These are phyloP conservation scores for Aspergillus mulundensis DNA, from an alignment of 495 filamentous ascomycete species.

Conservation along the genomic window DNA sequence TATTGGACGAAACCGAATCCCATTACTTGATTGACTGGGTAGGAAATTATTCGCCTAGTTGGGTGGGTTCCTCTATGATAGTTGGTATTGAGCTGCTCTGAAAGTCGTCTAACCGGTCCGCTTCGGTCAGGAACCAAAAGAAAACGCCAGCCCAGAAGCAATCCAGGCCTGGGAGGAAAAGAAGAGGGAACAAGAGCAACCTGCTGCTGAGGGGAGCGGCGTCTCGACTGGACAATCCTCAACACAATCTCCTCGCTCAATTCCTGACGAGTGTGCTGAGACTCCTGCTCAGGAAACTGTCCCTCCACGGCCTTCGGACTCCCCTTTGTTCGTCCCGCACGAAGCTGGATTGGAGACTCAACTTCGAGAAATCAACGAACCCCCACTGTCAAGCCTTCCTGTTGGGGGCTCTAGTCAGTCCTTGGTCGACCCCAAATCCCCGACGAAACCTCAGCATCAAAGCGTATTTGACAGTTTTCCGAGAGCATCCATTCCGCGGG, in stretches of 20 bases:
- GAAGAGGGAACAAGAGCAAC: conserved; percentile 11
- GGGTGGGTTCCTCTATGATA: conserved; percentile 28
- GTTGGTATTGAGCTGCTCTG: background rate
- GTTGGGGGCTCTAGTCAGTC: background rate
- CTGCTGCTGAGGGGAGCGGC: background rate
- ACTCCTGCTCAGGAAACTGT: background rate
- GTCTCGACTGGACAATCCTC: background rate
- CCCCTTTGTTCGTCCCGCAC: conserved; percentile 20
- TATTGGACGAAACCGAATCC: conserved; percentile 35
- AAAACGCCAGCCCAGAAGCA: conserved; percentile 33
- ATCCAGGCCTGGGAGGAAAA: conserved; percentile 31
- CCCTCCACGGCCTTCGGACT: background rate
- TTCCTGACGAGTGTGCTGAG: background rate
- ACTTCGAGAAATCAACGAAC: background rate
- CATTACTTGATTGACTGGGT: conserved; percentile 45
- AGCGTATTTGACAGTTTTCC: conserved; percentile 5
- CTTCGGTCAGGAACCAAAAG: conserved; percentile 36
- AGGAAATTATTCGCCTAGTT: conserved; percentile 33
- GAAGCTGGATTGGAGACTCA: conserved; percentile 8
- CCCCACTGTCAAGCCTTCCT: background rate
- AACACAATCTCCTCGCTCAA: background rate
- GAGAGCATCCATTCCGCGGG: conserved; percentile 14
- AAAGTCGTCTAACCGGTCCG: background rate
- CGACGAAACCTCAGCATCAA: background rate
- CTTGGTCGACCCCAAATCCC: background rate